Conservation (phyloP, 495 filamentous ascomycete species). For the Trichodelitschia bisporula region DNA sequence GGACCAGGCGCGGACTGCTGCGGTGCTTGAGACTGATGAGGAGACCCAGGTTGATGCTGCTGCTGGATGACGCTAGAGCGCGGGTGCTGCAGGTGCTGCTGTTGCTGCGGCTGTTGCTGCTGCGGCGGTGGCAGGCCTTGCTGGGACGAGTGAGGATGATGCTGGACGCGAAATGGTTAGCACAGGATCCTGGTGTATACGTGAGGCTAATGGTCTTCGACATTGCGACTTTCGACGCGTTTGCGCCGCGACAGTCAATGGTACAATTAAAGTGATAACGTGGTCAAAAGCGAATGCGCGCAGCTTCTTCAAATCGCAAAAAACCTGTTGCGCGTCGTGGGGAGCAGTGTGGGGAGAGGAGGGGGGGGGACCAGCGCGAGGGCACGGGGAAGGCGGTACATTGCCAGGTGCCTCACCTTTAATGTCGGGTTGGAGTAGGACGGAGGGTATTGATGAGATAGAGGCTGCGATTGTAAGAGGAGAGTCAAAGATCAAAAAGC, state of each 20-base stretch:
- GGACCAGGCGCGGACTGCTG: conserved; percentile 13
- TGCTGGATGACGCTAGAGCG: conserved; percentile 14
- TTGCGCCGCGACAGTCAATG: not conserved
- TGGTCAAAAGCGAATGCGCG: no score
- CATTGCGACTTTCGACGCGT: not conserved
- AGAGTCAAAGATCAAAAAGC: no score
- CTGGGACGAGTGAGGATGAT: conserved; percentile 15
- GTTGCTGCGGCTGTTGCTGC: conserved; percentile 17
- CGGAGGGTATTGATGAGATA: no score
- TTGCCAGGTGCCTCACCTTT: no score
- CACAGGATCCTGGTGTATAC: not conserved
- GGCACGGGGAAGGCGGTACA: no score
- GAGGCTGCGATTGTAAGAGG: no score
- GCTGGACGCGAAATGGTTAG: conserved; percentile 7
- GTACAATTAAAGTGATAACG: no score
- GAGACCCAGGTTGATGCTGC: conserved; percentile 16
- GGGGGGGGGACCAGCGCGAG: no score
- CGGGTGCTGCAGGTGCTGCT: conserved; percentile 16
- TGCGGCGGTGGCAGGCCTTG: conserved; percentile 18
- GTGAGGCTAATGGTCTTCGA: not conserved
- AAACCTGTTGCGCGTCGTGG: no score
- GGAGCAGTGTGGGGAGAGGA: no score
- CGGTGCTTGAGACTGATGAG: conserved; percentile 12
- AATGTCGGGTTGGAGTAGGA: no score
- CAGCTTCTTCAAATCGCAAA: no score